phyloP scores from a whole-genome alignment of 169 alveolate species.

The Plasmodium berghei region DNA sequence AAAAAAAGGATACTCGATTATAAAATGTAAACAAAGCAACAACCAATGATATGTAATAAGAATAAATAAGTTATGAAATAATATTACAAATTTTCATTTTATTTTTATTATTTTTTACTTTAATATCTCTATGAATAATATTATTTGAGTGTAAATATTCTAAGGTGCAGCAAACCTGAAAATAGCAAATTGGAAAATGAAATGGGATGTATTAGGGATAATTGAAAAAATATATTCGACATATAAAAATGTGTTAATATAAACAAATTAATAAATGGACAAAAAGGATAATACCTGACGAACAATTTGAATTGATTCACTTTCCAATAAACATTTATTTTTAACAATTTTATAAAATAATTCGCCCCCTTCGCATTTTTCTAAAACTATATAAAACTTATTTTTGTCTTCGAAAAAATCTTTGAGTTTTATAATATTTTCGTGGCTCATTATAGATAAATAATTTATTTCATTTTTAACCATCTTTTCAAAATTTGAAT shows the following conservation, averaged over 20 bases:
- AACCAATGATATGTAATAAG: too few relatives aligned
- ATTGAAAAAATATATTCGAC: background rate
- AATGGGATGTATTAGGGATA: background rate
- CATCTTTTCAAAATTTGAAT: constrained; percentile 47
- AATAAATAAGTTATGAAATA: too few relatives aligned
- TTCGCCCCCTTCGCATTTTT: constrained; percentile 88
- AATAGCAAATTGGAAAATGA: constrained; percentile 66
- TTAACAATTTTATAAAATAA: constrained; percentile 82
- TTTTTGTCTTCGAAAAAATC: constrained; percentile 81
- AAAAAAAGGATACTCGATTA: background rate
- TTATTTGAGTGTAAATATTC: constrained; percentile 81
- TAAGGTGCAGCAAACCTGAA: constrained; percentile 83
- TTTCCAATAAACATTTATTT: constrained; percentile 80
- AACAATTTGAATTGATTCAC: constrained; percentile 57
- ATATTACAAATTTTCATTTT: background rate
- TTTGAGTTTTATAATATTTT: constrained; percentile 77
- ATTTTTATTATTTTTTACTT: constrained; percentile 51
- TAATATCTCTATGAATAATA: constrained; percentile 87
- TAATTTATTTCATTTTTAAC: constrained; percentile 64
- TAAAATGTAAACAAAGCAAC: too few relatives aligned
- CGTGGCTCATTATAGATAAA: constrained; percentile 76
- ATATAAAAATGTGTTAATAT: background rate
- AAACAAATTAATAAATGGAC: background rate
- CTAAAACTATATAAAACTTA: constrained; percentile 82
- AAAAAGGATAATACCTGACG: constrained; percentile 20